Conservation (phyloP, 2,329 filamentous ascomycete species). For the Fusarium napiforme region DNA sequence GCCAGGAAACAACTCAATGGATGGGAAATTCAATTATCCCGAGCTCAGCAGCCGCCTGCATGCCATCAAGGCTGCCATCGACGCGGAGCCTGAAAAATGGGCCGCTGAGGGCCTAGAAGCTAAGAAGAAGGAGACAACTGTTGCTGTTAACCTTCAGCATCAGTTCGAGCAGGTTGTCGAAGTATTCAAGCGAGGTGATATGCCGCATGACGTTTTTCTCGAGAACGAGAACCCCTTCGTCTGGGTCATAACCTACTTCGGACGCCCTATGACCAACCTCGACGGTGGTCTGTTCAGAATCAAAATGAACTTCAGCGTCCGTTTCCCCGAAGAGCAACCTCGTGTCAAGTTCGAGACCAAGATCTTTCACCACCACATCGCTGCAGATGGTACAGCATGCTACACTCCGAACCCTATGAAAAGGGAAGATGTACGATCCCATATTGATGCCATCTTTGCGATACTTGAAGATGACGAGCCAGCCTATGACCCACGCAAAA, state of each 20-base stretch:
- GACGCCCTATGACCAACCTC: conserved; percentile 89
- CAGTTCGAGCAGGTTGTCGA: conserved; percentile 87
- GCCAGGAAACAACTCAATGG: conserved; percentile 79
- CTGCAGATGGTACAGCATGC: conserved; percentile 82
- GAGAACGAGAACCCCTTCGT: conserved; percentile 87
- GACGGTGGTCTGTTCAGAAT: conserved; percentile 92
- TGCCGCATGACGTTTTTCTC: conserved; percentile 79
- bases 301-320: conserved; percentile 80
- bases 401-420: conserved; percentile 74
- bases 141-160: conserved; percentile 83
- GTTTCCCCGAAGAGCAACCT: conserved; percentile 89
- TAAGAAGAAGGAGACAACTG: conserved; percentile 73
- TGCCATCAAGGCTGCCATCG: conserved; percentile 75
- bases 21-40: conserved; percentile 84
- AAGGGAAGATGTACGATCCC: conserved; percentile 80
- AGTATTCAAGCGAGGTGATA: conserved; percentile 75
- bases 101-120: conserved; percentile 72
- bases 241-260: conserved; percentile 90
- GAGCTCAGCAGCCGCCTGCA: conserved; percentile 76
- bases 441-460: conserved; percentile 84
- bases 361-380: conserved; percentile 90
- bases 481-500: conserved; percentile 88
- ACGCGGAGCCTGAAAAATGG: conserved; percentile 79
- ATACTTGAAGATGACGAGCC: conserved; percentile 89
- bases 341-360: conserved; percentile 82